phyloP scores from a whole-genome alignment of 768 basidiomycete species.

The Sarcodon sp. region DNA sequence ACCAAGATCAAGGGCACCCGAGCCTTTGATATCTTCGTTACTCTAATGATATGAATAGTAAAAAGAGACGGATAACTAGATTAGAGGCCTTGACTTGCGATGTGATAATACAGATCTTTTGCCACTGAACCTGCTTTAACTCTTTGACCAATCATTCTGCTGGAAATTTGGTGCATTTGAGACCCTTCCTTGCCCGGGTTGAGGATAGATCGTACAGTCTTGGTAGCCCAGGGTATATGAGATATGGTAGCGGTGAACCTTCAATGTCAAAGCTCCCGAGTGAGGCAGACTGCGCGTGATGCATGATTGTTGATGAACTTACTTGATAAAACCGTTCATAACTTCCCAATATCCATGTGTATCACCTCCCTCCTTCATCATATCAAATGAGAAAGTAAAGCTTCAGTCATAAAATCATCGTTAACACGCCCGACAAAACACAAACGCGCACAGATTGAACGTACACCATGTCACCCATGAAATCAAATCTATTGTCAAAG shows the following conservation, averaged over 20 bases:
- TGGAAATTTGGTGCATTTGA: neutral
- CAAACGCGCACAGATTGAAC: constrained; percentile 1
- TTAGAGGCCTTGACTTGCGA: neutral
- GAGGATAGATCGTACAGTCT: neutral
- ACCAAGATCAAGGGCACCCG: neutral
- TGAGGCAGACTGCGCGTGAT: neutral
- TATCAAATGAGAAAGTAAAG: constrained; percentile 15
- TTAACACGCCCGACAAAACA: neutral
- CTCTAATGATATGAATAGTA: neutral
- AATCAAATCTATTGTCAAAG: constrained; percentile 21
- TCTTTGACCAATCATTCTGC: neutral
- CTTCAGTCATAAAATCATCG: constrained; percentile 4
- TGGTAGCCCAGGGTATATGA: neutral
- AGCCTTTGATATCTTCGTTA: neutral
- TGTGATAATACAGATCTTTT: neutral
- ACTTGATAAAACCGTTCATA: neutral
- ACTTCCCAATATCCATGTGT: neutral
- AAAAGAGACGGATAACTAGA: neutral
- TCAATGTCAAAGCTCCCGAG: neutral
- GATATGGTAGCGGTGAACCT: neutral
- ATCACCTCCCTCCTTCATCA: constrained; percentile 9
- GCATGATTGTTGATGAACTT: neutral
- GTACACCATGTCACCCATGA: constrained; percentile 37
- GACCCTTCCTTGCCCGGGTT: neutral
- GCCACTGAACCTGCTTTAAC: neutral